phyloP scores from a whole-genome alignment of 2,329 filamentous ascomycete species.

The Xylariaceae sp. region DNA sequence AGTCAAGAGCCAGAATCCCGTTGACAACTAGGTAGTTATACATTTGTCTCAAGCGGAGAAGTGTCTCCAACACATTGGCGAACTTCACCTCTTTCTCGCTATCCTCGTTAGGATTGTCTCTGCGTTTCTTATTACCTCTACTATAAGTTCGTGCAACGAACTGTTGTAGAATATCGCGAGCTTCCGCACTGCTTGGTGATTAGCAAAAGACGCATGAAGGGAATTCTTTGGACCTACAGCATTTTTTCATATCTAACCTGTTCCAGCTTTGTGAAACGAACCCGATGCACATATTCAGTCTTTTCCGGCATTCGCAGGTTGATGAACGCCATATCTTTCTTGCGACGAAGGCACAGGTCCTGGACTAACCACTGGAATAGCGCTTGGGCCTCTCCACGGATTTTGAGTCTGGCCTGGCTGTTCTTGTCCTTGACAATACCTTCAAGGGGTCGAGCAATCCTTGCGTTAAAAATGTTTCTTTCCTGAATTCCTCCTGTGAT shows the following conservation, averaged over 20 bases:
- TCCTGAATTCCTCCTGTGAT: slow-evolving; percentile 79
- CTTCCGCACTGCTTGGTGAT: slow-evolving; percentile 64
- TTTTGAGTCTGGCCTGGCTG: slow-evolving; percentile 50
- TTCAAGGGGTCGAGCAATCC: slow-evolving; percentile 71
- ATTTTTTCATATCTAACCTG: slow-evolving; percentile 78
- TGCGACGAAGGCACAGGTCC: slow-evolving; percentile 80
- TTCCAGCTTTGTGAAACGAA: slow-evolving; percentile 77
- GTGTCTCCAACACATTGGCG: slow-evolving; percentile 77
- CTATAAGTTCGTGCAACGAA: slow-evolving; percentile 49
- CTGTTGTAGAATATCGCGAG: slow-evolving; percentile 71
- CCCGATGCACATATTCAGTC: slow-evolving; percentile 77
- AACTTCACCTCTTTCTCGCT: slow-evolving; percentile 59
- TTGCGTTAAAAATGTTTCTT: slow-evolving; percentile 74
- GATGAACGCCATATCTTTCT: slow-evolving; percentile 88
- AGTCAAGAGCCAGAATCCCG: not conserved
- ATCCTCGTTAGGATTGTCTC: slow-evolving; percentile 45
- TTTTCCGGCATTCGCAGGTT: slow-evolving; percentile 80
- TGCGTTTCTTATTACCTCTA: slow-evolving; percentile 44
- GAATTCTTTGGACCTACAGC: slow-evolving; percentile 53
- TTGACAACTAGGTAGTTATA: slow-evolving; percentile 37
- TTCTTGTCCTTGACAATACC: slow-evolving; percentile 27
- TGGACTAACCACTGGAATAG: slow-evolving; percentile 79
- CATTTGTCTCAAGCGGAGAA: slow-evolving; percentile 82
- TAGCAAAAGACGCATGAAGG: slow-evolving; percentile 26
- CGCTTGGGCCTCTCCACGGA: slow-evolving; percentile 57